Evolutionary conservation across 1,284 basidiomycete species (phyloP), one percentile per base, ranked within the genome.

Genomic region (Gastroboletus turbinatus): DNA sequence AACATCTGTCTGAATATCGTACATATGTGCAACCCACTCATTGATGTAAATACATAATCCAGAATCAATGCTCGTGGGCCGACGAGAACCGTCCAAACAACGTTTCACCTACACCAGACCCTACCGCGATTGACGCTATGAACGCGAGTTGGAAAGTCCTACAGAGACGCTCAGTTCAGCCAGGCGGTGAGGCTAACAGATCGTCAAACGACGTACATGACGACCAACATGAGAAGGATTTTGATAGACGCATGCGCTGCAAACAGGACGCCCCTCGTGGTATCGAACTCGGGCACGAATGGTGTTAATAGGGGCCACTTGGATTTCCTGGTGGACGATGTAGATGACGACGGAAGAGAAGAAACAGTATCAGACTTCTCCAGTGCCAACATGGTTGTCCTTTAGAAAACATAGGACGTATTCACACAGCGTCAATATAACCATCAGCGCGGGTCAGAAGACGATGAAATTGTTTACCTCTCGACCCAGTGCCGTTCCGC

Each of bases 91-190:
- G 76, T 23, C 87, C 87, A 67, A 88, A 90, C 32, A 86, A 57
- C 5, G 81, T 72, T 71, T 90, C 89, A 19, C 88, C 88, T 44
- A 86, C 69, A 13, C 82, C 85, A 25, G 86, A 68, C 2, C 87
- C 88, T 3, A 78, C 61, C 19, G 85, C 66, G 56, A 90, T 83
- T 8, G 85, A 78, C 21, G 85, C 78, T 56, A 90, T 71, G 61
- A 80, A 91, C 3, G 79, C 82, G 9, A 80, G 82, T 62, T 90
- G 83, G 70, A 84, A 90, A 0, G 88, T 88, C 88, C 88, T 90
- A 42, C 7, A 53, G 21, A 33, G 27, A 46, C 8, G 1, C 2
- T 53, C 54, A 52, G 29, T 16, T 54, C 35, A 46, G 32, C 14
- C 19, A 39, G 1, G 10, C 35, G 30, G 27, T 17, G 29, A 13